These are phyloP conservation scores for Vitis hybrid DNA, from an alignment of 177 flowering plant species.

Conservation along the genomic window DNA sequence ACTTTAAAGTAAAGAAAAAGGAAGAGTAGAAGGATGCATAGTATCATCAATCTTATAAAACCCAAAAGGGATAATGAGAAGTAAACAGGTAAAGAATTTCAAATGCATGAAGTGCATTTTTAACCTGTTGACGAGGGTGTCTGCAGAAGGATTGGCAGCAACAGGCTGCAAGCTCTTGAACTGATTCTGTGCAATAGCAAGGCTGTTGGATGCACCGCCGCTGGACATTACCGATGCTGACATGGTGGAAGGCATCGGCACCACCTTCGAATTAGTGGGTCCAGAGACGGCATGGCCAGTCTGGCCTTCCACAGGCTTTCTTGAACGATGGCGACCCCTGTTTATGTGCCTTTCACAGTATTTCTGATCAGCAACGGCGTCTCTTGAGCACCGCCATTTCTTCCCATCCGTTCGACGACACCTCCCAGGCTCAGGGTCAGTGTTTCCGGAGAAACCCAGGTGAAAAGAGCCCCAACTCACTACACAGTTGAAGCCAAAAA, in stretches of 20 bases:
- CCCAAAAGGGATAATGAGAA: not conserved
- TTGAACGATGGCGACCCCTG: conserved; percentile 79
- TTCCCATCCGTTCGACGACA: conserved; percentile 74
- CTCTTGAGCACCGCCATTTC: conserved; percentile 81
- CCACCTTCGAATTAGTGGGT: conserved; percentile 34
- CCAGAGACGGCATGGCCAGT: conserved; percentile 45
- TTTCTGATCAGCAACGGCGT: conserved; percentile 59
- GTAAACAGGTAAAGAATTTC: conserved; percentile 2
- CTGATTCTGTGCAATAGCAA: conserved; percentile 29
- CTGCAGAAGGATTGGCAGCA: conserved; percentile 28
- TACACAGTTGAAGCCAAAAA: conserved; percentile 9
- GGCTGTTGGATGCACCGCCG: conserved; percentile 31
- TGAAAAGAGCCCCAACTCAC: conserved; percentile 56
- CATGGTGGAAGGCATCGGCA: conserved; percentile 25
- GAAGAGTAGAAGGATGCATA: not conserved
- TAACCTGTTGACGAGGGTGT: conserved; percentile 31
- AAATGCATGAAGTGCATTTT: not conserved
- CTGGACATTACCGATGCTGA: conserved; percentile 29
- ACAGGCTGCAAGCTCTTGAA: conserved; percentile 26
- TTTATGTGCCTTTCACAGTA: conserved; percentile 72
- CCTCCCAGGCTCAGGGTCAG: conserved; percentile 67
- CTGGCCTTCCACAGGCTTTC: conserved; percentile 86
- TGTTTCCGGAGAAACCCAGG: conserved; percentile 41
- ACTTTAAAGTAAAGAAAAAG: conserved; percentile 24
- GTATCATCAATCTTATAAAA: not conserved